Base-by-base conservation (phyloP, 305 asterid genomes). In the Plantago coronopus region DNA sequence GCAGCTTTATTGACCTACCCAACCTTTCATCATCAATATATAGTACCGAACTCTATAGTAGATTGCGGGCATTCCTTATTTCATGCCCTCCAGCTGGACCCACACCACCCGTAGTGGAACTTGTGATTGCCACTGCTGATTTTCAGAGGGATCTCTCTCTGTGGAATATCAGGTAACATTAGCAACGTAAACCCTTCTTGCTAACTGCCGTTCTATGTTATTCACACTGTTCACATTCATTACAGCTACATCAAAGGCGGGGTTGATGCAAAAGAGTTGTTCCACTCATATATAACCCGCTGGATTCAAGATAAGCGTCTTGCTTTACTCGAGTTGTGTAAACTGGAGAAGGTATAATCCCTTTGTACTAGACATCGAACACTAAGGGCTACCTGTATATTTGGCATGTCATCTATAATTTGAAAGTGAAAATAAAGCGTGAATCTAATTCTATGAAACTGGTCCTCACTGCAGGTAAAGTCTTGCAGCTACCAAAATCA, bases 291-390 rank as follows among this genome's bases (percentile, higher is more conserved):
- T 69, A 89, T 87, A 68, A 79, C 76, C 58, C 78, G 68, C 38
- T 93, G 99, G 99, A 89, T 93, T 79, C 85, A 83, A 60, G 99
- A 89, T 19, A 87, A 76, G 72, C 96, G 97, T 40, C 82, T 87
- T 48, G 62, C 88, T 34, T 78, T 93, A 65, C 95, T 89, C n/a
- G 96, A 89, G 38, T 61, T 74, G 29, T 93, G 96, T 87, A 93
- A 93, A 72, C 68, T 76, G 57, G 99, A 93, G 76, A 93, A 82
- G 89, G 99, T 93, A 79, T 43, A 29, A 5, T 40, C 40, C 31
- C 2, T 11, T 58, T 58, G 3, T 61, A 5, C 11, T 22, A 13
- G 1, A 0, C 12, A 6, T 7, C 11, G 2, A 27, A 5, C 31
- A 27, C 2, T 5, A 34, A 6, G 12, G 40, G 40, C 40, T 9